Evolutionary conservation across 345 rosid species (phyloP), one percentile per base, ranked within the genome.

Genomic region (Brassica juncea): DNA sequence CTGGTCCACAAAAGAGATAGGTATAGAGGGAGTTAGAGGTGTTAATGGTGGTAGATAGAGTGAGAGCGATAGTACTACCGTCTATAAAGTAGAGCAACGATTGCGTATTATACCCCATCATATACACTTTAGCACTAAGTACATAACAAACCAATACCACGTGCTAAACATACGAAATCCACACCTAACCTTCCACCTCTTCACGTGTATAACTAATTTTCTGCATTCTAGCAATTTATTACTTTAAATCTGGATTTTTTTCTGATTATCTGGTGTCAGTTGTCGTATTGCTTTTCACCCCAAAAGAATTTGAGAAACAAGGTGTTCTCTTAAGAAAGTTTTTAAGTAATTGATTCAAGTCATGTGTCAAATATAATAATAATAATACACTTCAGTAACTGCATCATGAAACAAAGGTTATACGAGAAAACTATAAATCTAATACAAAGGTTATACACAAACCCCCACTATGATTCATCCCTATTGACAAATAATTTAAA

Each of bases 361-460:
- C 32, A 25, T 25, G 4, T 59, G 32, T 59, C 32, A 59, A 59
- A 59, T 12, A 4, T 44, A 47, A 47, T n/a, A 49, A n/a, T 11
- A 44, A 44, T 9, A 31, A 15, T 15, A 58, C 65, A 35, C 66
- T 66, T 35, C 4, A 62, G 8, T 5, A 66, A 75, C 19, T 6
- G 47, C 47, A 54, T 54, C 21, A 52, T 63, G 30, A 31, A 71
- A 72, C 52, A 55, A 19, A 65, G 58, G 72, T 42, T 54, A 54
- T 54, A 73, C 25, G 61, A 21, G 15, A 58, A 60, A 72, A 58
- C 74, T 73, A 73, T 60, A 73, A 79, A 35, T 60, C 82, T 79
- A 79, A 73, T 79, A 73, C 70, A 79, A 73, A 73, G 70, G 70
- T 79, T 79, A 79, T 79, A 68, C 82, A 79, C 78, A 73, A 32